Conservation (phyloP, 148 eudicot genomes). For the Arbutus unedo region DNA sequence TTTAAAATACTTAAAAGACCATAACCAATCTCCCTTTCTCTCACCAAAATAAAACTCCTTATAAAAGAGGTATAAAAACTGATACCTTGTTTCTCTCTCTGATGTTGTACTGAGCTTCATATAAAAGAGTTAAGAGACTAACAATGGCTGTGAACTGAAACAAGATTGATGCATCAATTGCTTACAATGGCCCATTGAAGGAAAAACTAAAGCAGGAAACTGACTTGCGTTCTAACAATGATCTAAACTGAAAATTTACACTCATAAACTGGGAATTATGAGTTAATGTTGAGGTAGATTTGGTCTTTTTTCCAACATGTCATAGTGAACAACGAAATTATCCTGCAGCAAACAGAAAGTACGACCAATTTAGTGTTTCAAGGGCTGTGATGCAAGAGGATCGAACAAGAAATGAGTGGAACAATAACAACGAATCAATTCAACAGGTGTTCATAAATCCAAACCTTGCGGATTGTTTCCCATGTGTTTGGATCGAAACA, state of each 20-base stretch:
- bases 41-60: not conserved
- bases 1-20: not conserved
- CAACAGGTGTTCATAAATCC: not conserved
- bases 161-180: constrained; percentile 17
- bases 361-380: not conserved
- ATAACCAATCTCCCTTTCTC: not conserved
- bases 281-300: constrained; percentile 54
- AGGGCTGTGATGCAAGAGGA: not conserved
- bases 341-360: constrained; percentile 48
- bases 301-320: constrained; percentile 73
- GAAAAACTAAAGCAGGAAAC: constrained; percentile 11
- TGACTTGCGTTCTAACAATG: constrained; percentile 20
- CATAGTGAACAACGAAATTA: constrained; percentile 71
- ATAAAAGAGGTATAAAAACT: not conserved
- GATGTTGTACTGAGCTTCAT: constrained; percentile 13
- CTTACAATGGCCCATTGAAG: constrained; percentile 21
- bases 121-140: not conserved
- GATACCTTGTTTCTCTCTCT: not conserved
- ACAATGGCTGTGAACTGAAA: constrained; percentile 3
- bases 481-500: constrained; percentile 84
- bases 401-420: not conserved
- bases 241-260: constrained; percentile 36
- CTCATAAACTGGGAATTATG: constrained; percentile 12
- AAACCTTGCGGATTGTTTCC: constrained; percentile 83
- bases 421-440: not conserved